Evolutionary conservation across 1,284 basidiomycete species (phyloP).

Genomic region (Trichosporon sp.): DNA sequence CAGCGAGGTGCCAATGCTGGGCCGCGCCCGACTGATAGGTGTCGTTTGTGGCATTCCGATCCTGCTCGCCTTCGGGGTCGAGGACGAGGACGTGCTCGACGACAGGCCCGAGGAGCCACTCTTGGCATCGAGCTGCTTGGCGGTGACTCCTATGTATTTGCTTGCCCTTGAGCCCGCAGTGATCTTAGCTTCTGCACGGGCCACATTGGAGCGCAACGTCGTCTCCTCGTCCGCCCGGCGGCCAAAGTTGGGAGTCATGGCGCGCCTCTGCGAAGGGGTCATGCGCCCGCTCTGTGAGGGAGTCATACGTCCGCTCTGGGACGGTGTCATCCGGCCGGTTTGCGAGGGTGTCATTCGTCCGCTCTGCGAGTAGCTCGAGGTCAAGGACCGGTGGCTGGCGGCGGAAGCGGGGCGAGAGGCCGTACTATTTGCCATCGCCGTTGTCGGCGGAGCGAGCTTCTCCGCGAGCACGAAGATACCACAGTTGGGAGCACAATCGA

Average conservation of each 20-base stretch:
- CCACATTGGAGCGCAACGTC: conserved; percentile 33
- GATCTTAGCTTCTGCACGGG: conserved; percentile 53
- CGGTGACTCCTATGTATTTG: conserved; percentile 69
- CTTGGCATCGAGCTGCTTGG: conserved; percentile 62
- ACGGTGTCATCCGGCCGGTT: conserved; percentile 56
- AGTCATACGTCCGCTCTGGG: conserved; percentile 21
- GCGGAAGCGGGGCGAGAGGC: conserved; percentile 69
- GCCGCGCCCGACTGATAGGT: conserved; percentile 29
- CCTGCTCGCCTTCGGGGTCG: conserved; percentile 37
- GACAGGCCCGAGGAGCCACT: conserved; percentile 17
- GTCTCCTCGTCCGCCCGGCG: neutral
- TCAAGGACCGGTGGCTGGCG: conserved; percentile 62
- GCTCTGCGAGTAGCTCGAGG: conserved; percentile 27
- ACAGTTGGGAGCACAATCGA: conserved; percentile 74
- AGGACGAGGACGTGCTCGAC: conserved; percentile 27
- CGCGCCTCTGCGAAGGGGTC: conserved; percentile 16
- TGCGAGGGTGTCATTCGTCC: conserved; percentile 56
- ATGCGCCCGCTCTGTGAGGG: conserved; percentile 27
- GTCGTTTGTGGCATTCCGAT: conserved; percentile 35
- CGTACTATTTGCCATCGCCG: conserved; percentile 32
- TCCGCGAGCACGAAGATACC: conserved; percentile 82
- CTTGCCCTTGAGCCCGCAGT: conserved; percentile 77
- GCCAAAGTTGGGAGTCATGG: conserved; percentile 17
- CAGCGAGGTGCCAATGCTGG: conserved; percentile 39
- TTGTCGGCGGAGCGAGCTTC: conserved; percentile 72